Conservation (phyloP, 2,329 filamentous ascomycete genomes). For the Clonostachys chloroleuca region DNA sequence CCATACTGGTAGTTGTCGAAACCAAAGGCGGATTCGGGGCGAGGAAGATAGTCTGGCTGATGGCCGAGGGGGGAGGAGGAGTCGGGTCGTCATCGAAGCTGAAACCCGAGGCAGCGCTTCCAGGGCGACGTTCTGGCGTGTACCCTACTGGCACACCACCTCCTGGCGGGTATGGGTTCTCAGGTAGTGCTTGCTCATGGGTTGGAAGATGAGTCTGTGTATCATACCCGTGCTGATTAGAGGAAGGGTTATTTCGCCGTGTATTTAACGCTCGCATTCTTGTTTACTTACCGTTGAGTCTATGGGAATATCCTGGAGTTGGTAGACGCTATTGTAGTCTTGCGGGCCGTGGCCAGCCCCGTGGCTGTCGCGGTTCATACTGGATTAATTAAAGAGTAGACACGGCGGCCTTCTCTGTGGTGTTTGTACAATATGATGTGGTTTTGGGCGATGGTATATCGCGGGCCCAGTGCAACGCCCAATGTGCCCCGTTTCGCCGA, state of each 20-base stretch:
- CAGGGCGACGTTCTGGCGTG: neutral
- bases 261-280: neutral
- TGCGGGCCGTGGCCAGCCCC: neutral
- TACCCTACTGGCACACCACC: too few relatives aligned
- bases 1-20: conserved; percentile 18
- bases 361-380: too few relatives aligned
- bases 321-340: neutral
- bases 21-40: neutral
- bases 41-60: neutral
- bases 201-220: neutral
- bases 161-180: neutral
- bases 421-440: too few relatives aligned
- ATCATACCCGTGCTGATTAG: neutral
- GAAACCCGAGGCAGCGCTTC: neutral
- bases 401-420: too few relatives aligned
- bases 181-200: neutral
- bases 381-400: too few relatives aligned
- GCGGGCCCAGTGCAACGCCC: too few relatives aligned
- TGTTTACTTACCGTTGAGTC: neutral
- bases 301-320: neutral
- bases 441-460: too few relatives aligned
- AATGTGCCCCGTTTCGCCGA: too few relatives aligned
- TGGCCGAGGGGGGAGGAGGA: neutral
- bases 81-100: neutral
- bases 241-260: neutral